A percentile compares a stretch with the other conserved stretches of the same genome.
Conservation (phyloP, 2,329 filamentous ascomycete genomes). For the Coniochaeta hoffmannii region DNA sequence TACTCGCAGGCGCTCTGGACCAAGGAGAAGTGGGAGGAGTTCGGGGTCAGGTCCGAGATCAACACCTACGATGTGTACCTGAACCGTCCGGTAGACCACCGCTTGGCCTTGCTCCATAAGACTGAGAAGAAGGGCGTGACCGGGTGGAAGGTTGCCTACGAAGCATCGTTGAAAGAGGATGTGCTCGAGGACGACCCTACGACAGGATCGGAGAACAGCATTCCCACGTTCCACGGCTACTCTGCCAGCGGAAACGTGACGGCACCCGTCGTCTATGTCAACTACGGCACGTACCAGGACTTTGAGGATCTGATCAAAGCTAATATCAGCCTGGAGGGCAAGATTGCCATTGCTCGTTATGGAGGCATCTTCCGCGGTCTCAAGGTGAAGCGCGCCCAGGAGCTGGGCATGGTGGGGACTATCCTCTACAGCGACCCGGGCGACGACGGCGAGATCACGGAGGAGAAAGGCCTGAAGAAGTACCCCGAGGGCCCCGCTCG, state of each 20-base stretch:
- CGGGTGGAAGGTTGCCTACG: constrained; percentile 59
- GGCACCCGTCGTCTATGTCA: constrained; percentile 77
- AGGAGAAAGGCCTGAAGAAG: constrained; percentile 67
- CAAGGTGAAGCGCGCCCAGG: constrained; percentile 87
- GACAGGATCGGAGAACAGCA: constrained; percentile 59
- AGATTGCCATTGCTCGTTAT: constrained; percentile 83
- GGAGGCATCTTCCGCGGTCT: constrained; percentile 80
- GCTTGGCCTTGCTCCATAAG: constrained; percentile 57
- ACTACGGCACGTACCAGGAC: constrained; percentile 82
- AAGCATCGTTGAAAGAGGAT: constrained; percentile 78
- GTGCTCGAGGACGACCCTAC: constrained; percentile 77
- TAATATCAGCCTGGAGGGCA: constrained; percentile 69
- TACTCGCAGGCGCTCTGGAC: constrained; percentile 69
- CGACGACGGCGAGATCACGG: constrained; percentile 76
- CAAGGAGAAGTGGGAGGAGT: constrained; percentile 62
- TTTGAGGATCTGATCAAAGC: constrained; percentile 73
- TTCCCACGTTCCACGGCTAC: constrained; percentile 93
- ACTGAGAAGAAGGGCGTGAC: constrained; percentile 16
- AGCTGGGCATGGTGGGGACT: constrained; percentile 80
- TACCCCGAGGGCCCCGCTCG: constrained; percentile 86
- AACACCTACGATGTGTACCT: constrained; percentile 69
- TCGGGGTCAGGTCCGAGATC: constrained; percentile 58
- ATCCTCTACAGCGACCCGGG: constrained; percentile 85
- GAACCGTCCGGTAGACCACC: constrained; percentile 68
- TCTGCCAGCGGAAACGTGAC: constrained; percentile 90